Evolutionary conservation across 2,329 filamentous ascomycete genomes (phyloP).

Genomic region (Penicillium sp.): DNA sequence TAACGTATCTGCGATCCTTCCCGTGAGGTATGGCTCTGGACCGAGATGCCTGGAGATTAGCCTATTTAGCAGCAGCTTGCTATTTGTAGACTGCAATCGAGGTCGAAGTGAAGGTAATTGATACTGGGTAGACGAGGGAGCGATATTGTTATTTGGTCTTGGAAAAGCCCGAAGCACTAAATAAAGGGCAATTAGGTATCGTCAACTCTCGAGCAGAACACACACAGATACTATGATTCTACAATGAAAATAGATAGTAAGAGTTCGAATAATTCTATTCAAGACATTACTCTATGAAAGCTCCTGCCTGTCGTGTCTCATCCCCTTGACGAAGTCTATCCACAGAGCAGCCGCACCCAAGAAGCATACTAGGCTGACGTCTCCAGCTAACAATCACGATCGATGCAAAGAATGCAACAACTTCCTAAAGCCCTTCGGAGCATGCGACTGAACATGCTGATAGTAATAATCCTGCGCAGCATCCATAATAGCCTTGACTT

Average conservation of each 20-base stretch:
- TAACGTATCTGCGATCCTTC: not conserved
- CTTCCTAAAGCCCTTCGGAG: constrained; percentile 28
- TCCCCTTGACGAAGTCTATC: not conserved
- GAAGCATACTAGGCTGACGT: not conserved
- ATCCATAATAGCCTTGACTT: constrained; percentile 65
- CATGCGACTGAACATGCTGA: constrained; percentile 30
- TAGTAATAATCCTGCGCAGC: constrained; percentile 58
- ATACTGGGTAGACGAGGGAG: no score
- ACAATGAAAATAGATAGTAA: no score
- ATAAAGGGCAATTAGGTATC: no score
- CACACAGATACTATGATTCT: no score
- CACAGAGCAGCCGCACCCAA: not conserved
- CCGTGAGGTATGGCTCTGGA: not conserved
- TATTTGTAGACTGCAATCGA: no score
- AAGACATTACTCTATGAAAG: not conserved
- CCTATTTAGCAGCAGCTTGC: not conserved
- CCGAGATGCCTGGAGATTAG: not conserved
- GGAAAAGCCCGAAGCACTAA: no score
- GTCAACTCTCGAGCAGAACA: no score
- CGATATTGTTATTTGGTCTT: no score
- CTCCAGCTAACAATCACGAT: not conserved
- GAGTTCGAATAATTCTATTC: no score
- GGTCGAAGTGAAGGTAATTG: no score
- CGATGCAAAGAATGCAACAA: constrained; percentile 26
- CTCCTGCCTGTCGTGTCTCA: not conserved